Base-by-base conservation (phyloP, 345 rosid species). In the Mangifera indica region DNA sequence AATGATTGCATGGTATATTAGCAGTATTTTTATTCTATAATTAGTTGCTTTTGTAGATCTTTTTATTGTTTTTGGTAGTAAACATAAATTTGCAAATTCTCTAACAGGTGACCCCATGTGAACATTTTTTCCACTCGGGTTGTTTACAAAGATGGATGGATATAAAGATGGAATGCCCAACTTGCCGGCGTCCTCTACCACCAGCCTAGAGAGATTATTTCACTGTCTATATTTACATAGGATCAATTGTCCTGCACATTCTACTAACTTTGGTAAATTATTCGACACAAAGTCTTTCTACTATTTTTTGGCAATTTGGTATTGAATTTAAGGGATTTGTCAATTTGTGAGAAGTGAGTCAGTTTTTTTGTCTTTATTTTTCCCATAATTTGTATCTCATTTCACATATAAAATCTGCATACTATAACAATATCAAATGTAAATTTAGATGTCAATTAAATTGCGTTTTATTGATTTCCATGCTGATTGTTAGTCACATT, bases 111-210 rank as follows among this genome's bases (percentile, higher is more conserved):
- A 95, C 99, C 7, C 99, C 99, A 7, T 92, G 99, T 51, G 98
- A 92, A 71, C 99, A 95, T 79, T 89, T 88, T 81, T 95, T 95
- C 79, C 99, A 95, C 74, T 82, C 91, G 3, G 98, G 91, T 69
- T 95, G 99, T 79, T 84, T 95, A 76, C 98, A 88, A 82, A 87
- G 97, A 81, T 95, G 99, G 98, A 95, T 95, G 99, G 99, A 95
- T 78, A 87, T 95, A 80, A 95, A 95, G 84, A 95, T 95, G 99
- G 99, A 95, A 81, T 95, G 99, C 72, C 99, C 99, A 67, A 95
- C 99, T 66, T 95, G 99, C 81, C 92, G 99, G 74, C 93, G 99
- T 52, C 74, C 90, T 3, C 81, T 95, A 57, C 99, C 99, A 25
- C 91, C 99, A 74, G 96, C 93, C 64, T 90, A 83, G 86, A 70